Evolutionary conservation across 805 yeast species (phyloP), one percentile per base, ranked within the genome.

Genomic region (Dipodascopsis uninucleata): DNA sequence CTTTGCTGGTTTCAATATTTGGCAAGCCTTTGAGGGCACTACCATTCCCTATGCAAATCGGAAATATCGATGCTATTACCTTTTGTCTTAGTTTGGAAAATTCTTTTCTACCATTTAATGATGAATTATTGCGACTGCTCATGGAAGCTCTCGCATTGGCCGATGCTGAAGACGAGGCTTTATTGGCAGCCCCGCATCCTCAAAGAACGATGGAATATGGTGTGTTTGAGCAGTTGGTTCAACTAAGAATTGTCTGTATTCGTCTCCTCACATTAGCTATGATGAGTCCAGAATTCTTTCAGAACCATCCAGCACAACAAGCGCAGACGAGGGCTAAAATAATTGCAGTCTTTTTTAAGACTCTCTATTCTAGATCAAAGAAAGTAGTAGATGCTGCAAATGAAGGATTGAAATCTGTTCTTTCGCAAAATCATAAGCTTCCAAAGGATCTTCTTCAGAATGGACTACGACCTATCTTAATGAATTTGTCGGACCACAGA

Each of bases 11-110:
- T 0, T 97, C 99, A 5, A 93, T 93, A 18, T 94, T 93, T 70
- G 96, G 96, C 3, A 93, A 93, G 61, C 99, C 99, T 0, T 67
- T 93, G 46, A 74, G 99, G 52, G 99, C 99, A 0, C 71, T 93
- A 50, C 98, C 99, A 0, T 93, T 94, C 68, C 93, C 96, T 3
- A 93, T 90, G 96, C 98, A 94, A 67, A 93, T 93, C 45, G 98
- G 98, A 28, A 89, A 93, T 62, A 89, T 93, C 50, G 97, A 93
- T 64, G 97, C 97, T 1, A 85, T 93, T n/a, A 81, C 95, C 0
- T 94, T 81, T 64, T 90, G 97, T 60, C 68, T 93, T 46, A 79
- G 82, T 1, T 70, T 90, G 38, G 93, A 86, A 9, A 76, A 83
- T 52, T 75, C 96, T 0, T 88, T 90, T 56, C 68, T 90, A 53